Base-by-base conservation (phyloP, 805 yeast species). In the Brettanomyces anomalus region DNA sequence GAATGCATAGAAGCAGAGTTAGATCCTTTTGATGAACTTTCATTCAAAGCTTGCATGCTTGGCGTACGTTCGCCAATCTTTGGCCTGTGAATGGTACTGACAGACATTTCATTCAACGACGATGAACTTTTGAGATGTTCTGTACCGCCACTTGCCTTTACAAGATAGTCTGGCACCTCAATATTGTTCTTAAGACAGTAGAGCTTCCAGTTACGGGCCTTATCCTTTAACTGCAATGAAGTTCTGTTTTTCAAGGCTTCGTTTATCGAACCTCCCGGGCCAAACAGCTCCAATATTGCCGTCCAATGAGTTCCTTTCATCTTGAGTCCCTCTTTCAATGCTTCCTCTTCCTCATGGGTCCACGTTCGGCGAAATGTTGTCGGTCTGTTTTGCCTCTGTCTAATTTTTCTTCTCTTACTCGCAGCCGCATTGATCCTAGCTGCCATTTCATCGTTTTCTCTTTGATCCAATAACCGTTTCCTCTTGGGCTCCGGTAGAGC, bases 161-260 rank as follows among this genome's bases (percentile, higher is more conserved):
- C 69, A 46, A 93, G 65, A 54, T 86, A 89, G 3, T 73, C 79
- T 0, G 98, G 98, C 3, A 90, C 76, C 8, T 84, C 82, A 32
- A 79, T 61, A 1, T 84, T 85, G 41, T 79, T 74, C 55, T 87
- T 85, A 45, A 88, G 65, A 58, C 82, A 87, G 50, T 81, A 80
- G 76, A 89, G 75, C 59, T 93, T 93, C 87, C 96, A 84, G 58
- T 93, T 93, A 50, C 98, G 74, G 0, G 97, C 97, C 59, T 93
- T 93, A 59, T 93, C 98, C 61, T 93, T 93, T 45, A 93, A 70
- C 58, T 93, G 98, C 15, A 90, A 86, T 55, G 88, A 95, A 4
- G 84, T 81, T 57, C 98, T 71, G 58, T 87, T 85, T 61, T 87
- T 90, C 51, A 93, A 70, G 1, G 80, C 76, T 58, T 93, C 97